Base-by-base conservation (phyloP, 2,329 filamentous ascomycete genomes). In the Escovopsis weberi region DNA sequence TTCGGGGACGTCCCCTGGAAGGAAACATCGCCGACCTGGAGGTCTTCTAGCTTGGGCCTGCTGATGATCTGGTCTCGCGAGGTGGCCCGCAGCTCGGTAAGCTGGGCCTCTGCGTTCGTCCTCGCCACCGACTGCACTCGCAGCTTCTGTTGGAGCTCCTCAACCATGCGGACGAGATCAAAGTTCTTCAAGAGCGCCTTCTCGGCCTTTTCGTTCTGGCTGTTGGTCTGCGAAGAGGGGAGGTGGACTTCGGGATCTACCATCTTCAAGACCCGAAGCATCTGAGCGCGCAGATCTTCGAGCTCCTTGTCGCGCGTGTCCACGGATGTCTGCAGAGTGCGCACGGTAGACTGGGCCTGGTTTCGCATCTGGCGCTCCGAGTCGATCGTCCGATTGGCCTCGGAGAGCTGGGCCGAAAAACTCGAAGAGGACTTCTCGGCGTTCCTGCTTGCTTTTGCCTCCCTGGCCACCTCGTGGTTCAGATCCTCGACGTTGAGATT, bases 401-500 rank as follows among this genome's bases (percentile, higher is more conserved):
- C 91, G 8, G 87, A 85, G 26, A 96, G 70, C 57, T 96, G 87
- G 19, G 83, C 76, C 6, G 80, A 85, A 45, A 82, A 74, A 33
- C 78, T 82, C 1, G 86, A 93, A 15, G 85, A 81, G 19, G 80
- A 75, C 59, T 94, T 94, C 62, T 96, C 89, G 4, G 88, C 89
- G 57, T 84, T 91, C 46, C 89, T 80, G 55, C 81, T 91, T 18
- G 80, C 78, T 65, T 95, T 93, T 55, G 88, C 85, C 62, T 95
- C 89, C 28, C 87, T 75, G 40, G 84, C 83, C 42, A 95, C 74
- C 60, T 96, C 87, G 53, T 96, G 89, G 51, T 86, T 94, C 33
- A 95, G 69, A 58, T 98, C 89, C 58, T 98, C 89, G 8, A 96
- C 64, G 53, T 75, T 87, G 36, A 96, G 72, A 41, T 87, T 77